Evolutionary conservation across 1,284 basidiomycete species (phyloP), one percentile per base, ranked within the genome.

Genomic region (Athelia psychrophila): DNA sequence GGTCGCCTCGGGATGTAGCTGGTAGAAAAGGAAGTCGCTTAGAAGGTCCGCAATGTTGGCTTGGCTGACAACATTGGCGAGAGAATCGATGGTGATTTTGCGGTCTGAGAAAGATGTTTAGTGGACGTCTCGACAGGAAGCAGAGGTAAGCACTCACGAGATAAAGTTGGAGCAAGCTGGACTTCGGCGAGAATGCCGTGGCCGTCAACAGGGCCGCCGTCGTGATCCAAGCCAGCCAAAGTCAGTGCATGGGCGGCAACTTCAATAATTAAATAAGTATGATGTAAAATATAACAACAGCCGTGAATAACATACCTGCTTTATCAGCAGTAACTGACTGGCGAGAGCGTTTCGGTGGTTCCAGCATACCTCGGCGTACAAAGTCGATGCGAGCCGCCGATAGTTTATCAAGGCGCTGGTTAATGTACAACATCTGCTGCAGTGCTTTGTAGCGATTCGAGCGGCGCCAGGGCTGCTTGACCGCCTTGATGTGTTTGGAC

Each of bases 391-490:
- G 47, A 8, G 47, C 23, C 5, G 27, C 25, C 35, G 25, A 15
- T 16, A 48, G 30, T 35, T 48, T 48, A 19, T 48, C 47, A 15
- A n/a, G 9, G 18, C 47, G 47, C 33, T 48, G 47, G 30, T 48
- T 48, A 4, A 27, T 48, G 30, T 32, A n/a, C 6, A 48, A 25
- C 47, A 48, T 48, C 22, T 48, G 47, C 24, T 27, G 9, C 9
- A 48, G 47, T 5, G 47, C 47, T 6, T 62, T 51, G 45, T 49
- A 54, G 0, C 53, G 47, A 42, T 55, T 64, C 1, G 62, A 64
- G 1, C 55, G 54, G 3, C 59, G 51, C 59, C 60, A 66, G 0
- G 62, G 63, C 9, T 57, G 27, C 51, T 67, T 67, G 0, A 67
- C 61, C 5, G 60, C 62, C 9, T 25, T 54, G 42, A 63, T 54